phyloP scores from a whole-genome alignment of 2,329 filamentous ascomycete species.

The Scedosporium boydii region DNA sequence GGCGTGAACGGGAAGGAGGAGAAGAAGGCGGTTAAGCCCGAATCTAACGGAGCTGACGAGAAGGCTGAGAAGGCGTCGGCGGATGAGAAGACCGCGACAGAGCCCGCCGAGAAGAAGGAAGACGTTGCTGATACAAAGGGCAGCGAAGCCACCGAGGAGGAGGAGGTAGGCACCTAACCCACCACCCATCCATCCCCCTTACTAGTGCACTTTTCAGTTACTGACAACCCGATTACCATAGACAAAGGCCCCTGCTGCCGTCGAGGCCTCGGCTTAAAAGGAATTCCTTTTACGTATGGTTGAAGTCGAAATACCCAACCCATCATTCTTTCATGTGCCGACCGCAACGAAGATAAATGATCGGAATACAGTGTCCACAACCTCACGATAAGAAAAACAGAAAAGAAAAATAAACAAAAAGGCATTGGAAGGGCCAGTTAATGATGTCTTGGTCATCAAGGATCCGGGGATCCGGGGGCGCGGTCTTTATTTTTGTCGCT shows the following conservation, averaged over 20 bases:
- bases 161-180: conserved; percentile 8
- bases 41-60: conserved; percentile 30
- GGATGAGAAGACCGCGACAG: conserved; percentile 23
- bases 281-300: neutral
- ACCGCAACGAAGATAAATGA: neutral
- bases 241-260: conserved; percentile 21
- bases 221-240: conserved; percentile 11
- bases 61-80: conserved; percentile 18
- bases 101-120: conserved; percentile 26
- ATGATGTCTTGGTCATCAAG: neutral
- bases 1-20: conserved; percentile 37
- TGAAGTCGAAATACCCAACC: neutral
- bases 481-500: neutral
- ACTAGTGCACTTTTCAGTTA: neutral
- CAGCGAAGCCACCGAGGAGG: conserved; percentile 21
- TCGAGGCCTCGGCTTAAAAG: conserved; percentile 26
- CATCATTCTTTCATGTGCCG: neutral
- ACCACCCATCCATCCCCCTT: neutral
- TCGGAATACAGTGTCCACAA: neutral
- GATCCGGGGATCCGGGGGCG: neutral
- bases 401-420: neutral
- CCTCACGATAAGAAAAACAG: neutral
- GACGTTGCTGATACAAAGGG: conserved; percentile 20
- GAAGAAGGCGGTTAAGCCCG: conserved; percentile 26
- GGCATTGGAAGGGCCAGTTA: conserved; percentile 7